Percentiles rank a stretch among this genome's conserved stretches.
Evolutionary conservation across 495 filamentous ascomycete species (phyloP).

Genomic region (Staphylotrichum longicolle): DNA sequence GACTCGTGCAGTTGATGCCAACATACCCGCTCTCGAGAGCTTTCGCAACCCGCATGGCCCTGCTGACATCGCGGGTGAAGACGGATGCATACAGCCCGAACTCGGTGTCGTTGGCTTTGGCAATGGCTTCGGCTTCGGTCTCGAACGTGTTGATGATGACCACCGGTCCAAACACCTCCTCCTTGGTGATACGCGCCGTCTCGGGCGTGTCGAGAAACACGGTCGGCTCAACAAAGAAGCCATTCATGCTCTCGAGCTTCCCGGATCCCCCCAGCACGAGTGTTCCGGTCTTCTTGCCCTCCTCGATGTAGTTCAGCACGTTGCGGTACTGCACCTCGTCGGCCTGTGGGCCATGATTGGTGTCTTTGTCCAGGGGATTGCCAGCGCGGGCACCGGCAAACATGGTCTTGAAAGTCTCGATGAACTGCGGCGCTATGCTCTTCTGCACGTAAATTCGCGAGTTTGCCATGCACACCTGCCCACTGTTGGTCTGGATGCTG

Average conservation of each 20-base stretch:
- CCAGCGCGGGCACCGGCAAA: constrained; percentile 61
- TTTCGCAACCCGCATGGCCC: constrained; percentile 65
- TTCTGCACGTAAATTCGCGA: constrained; percentile 71
- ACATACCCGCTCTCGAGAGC: constrained; percentile 62
- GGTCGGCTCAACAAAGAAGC: constrained; percentile 62
- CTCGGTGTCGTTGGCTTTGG: constrained; percentile 69
- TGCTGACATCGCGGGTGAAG: constrained; percentile 67
- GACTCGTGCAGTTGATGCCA: constrained; percentile 45
- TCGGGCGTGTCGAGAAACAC: constrained; percentile 70
- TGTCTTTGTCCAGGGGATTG: constrained; percentile 57
- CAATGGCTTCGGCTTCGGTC: constrained; percentile 60
- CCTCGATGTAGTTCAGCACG: constrained; percentile 37
- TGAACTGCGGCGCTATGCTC: constrained; percentile 56
- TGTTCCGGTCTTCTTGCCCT: constrained; percentile 36
- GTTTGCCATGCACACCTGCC: constrained; percentile 79
- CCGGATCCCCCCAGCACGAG: constrained; percentile 32
- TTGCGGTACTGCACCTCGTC: constrained; percentile 40
- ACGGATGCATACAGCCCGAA: constrained; percentile 73
- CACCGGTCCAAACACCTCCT: constrained; percentile 62
- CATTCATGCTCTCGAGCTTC: constrained; percentile 27
- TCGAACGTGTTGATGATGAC: constrained; percentile 69
- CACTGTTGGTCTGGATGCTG: constrained; percentile 66
- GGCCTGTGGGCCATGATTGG: constrained; percentile 63
- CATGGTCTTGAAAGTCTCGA: constrained; percentile 53
- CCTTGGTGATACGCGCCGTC: constrained; percentile 57